These are phyloP conservation scores for Colletotrichum lini DNA, from an alignment of 2,329 filamentous ascomycete species.

Conservation along the genomic window DNA sequence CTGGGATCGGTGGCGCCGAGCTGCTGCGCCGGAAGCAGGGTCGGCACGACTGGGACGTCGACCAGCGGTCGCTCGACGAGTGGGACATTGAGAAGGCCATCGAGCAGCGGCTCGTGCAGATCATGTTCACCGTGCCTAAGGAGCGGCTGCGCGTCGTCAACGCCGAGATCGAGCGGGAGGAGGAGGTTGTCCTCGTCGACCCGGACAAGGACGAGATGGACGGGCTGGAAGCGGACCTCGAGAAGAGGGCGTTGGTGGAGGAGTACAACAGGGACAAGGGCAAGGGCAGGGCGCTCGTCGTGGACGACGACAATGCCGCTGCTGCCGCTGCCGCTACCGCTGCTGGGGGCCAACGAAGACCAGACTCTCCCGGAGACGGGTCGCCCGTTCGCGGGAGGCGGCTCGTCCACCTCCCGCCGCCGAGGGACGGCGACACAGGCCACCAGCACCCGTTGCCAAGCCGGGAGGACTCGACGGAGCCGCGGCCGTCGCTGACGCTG, in stretches of 20 bases:
- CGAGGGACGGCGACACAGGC: conserved; percentile 25
- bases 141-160: conserved; percentile 93
- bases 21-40: conserved; percentile 70
- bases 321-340: neutral
- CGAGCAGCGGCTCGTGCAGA: conserved; percentile 80
- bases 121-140: conserved; percentile 95
- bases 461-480: conserved; percentile 44
- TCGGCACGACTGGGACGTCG: conserved; percentile 67
- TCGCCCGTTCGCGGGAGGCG: conserved; percentile 33
- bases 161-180: conserved; percentile 68
- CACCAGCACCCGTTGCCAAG: neutral
- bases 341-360: conserved; percentile 21
- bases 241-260: conserved; percentile 24
- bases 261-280: conserved; percentile 31
- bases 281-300: conserved; percentile 35
- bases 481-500: conserved; percentile 52
- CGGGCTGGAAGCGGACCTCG: conserved; percentile 14
- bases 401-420: conserved; percentile 41
- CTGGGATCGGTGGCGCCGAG: conserved; percentile 59
- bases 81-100: conserved; percentile 85
- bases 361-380: conserved; percentile 34
- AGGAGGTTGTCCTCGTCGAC: conserved; percentile 60
- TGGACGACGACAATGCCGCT: neutral
- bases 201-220: conserved; percentile 50
- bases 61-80: conserved; percentile 73